phyloP scores from a whole-genome alignment of 106 monocot species.

The Amphibolis antarctica region DNA sequence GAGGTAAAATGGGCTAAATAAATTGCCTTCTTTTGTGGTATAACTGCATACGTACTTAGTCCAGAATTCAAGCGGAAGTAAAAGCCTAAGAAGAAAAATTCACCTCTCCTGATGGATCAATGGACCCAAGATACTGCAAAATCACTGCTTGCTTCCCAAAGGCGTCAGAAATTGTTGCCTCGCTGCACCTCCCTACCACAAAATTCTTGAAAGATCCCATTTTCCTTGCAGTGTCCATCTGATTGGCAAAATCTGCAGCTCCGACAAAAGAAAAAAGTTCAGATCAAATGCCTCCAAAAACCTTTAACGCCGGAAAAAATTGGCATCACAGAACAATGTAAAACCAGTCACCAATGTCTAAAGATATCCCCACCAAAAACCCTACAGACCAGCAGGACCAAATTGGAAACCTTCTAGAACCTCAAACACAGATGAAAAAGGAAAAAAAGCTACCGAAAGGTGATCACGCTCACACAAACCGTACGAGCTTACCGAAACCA shows the following conservation, averaged over 20 bases:
- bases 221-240: constrained; percentile 83
- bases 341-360: not conserved
- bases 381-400: too few species aligned
- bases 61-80: not conserved
- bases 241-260: constrained; percentile 67
- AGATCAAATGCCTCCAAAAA: not conserved
- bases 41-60: not conserved
- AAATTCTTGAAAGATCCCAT: constrained; percentile 68
- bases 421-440: too few species aligned
- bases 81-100: not conserved
- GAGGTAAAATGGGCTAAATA: too few species aligned
- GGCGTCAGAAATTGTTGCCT: constrained; percentile 46
- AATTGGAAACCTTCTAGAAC: too few species aligned
- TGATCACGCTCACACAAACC: not conserved
- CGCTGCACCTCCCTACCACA: constrained; percentile 65
- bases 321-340: not conserved
- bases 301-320: not conserved
- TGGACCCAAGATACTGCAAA: constrained; percentile 63
- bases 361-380: too few species aligned
- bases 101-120: constrained; percentile 86
- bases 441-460: not conserved
- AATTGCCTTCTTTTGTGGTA: too few species aligned
- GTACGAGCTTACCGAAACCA: not conserved
- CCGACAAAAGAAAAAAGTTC: not conserved
- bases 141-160: constrained; percentile 75